Base-by-base conservation (phyloP, 306 rosid genomes). In the Gastrolobium bilobum region DNA sequence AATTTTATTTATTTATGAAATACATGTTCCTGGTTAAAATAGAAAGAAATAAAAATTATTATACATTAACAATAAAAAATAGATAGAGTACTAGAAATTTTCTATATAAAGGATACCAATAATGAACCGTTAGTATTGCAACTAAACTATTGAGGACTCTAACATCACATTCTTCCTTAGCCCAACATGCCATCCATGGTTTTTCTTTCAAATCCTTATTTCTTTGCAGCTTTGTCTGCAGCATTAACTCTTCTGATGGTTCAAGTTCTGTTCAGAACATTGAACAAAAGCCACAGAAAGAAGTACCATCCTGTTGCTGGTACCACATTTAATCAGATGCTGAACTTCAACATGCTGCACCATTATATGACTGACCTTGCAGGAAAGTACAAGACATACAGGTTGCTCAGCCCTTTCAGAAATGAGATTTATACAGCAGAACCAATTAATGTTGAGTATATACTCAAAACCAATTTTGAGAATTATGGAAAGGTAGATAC, bases 341-440 rank as follows among this genome's bases (percentile, higher is more conserved):
- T 80, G 40, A 88, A 94, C 81, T 94, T 94, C 90, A 84, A 88
- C 13, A 84, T 91, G 61, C 1, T 90, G 73, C 97, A 92, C 43
- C 86, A 94, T 58, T 92, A 92, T 11, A 92, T 90, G 98, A 92
- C 98, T 60, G 90, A 88, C 52, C 96, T 88, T 42, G 97, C 98
- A 2, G 38, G 57, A 5, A 90, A 87, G 58, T 47, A 94, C 87
- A 88, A 50, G 75, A 94, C 98, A 15, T 94, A 94, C 83, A 88
- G 97, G 80, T 74, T 92, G 14, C 82, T 94, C 14, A 80, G 40
- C 5, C 93, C 68, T 62, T 84, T 82, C 60, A 79, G 97, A 46
- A 81, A 58, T 68, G 98, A 94, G 82, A 58, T 92, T 74, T 94
- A 89, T 80, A 94, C 98, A 2, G 38, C 93, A 0, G 91, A 94